Conservation (phyloP, 164 flowering plant species). For the Buxus sempervirens region DNA sequence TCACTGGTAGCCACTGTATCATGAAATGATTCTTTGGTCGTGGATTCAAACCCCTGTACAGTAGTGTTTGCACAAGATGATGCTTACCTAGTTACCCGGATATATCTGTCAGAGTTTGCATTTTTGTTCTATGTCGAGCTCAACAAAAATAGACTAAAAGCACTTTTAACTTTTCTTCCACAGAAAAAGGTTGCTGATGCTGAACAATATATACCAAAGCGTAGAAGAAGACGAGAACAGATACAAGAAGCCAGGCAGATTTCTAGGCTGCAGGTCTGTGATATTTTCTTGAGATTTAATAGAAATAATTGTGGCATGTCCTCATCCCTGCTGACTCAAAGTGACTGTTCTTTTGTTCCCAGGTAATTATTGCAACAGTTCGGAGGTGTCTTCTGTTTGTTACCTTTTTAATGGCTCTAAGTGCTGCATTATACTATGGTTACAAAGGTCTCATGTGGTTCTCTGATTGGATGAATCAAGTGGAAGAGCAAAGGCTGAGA, state of each 20-base stretch:
- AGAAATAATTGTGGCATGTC: not conserved
- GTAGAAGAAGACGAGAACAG: conserved; percentile 54
- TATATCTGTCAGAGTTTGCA: not conserved
- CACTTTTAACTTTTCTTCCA: conserved; percentile 2
- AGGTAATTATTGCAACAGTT: conserved; percentile 38
- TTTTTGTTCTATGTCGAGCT: not conserved
- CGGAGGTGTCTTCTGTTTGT: conserved; percentile 35
- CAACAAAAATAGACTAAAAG: not conserved
- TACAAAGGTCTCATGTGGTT: conserved; percentile 74
- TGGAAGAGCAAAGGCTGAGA: conserved; percentile 51
- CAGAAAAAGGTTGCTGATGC: conserved; percentile 47
- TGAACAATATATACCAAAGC: conserved; percentile 43
- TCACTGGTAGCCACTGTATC: not conserved
- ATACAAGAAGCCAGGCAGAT: conserved; percentile 37
- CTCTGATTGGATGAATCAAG: conserved; percentile 83
- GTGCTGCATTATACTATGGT: conserved; percentile 48
- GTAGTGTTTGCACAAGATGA: not conserved
- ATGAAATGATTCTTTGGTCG: not conserved
- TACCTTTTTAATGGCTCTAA: conserved; percentile 25
- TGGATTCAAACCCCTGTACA: not conserved
- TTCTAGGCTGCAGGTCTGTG: conserved; percentile 63
- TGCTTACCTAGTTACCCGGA: not conserved
- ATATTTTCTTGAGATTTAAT: not conserved
- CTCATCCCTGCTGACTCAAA: not conserved
- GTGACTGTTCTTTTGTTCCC: conserved; percentile 21